A percentile compares a stretch with the other conserved stretches of the same genome.
Evolutionary conservation across 768 basidiomycete species (phyloP).

Genomic region (Brasilioporus rufonigricans): DNA sequence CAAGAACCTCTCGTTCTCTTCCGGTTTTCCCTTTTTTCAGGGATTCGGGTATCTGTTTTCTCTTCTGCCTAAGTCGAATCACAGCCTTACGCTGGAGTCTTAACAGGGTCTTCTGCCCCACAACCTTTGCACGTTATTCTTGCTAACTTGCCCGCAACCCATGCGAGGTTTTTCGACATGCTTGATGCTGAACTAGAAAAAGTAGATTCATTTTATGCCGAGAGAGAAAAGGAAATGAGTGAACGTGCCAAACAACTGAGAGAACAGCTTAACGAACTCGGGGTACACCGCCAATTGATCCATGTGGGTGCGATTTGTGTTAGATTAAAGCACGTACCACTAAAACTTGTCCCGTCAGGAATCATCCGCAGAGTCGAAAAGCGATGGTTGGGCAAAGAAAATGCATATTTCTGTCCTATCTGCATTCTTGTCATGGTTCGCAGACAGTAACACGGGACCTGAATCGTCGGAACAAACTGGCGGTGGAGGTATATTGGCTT

Average conservation of each 20-base stretch:
- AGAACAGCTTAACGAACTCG: constrained; percentile 71
- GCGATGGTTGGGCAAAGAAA: constrained; percentile 12
- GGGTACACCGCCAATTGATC: constrained; percentile 60
- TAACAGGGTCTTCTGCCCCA: constrained; percentile 12
- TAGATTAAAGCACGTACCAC: background rate
- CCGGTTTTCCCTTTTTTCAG: background rate
- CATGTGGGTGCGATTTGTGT: constrained; percentile 41
- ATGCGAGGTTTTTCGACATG: constrained; percentile 70
- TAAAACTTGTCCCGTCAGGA: constrained; percentile 11
- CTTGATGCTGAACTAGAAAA: constrained; percentile 82
- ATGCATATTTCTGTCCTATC: background rate
- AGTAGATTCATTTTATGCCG: constrained; percentile 79
- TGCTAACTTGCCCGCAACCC: constrained; percentile 53
- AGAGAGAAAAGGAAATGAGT: constrained; percentile 63
- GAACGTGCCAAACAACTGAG: constrained; percentile 46
- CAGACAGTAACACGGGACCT: background rate
- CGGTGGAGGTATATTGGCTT: background rate
- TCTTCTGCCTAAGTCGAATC: background rate
- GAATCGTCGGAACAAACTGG: background rate
- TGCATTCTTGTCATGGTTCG: constrained; percentile 1
- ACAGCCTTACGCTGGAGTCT: background rate
- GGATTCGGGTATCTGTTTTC: constrained; percentile 12
- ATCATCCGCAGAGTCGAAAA: constrained; percentile 4
- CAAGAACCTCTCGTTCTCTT: background rate
- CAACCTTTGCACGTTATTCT: constrained; percentile 50